phyloP scores from a whole-genome alignment of 768 basidiomycete genomes.

The Termitomyces eurrhizus region DNA sequence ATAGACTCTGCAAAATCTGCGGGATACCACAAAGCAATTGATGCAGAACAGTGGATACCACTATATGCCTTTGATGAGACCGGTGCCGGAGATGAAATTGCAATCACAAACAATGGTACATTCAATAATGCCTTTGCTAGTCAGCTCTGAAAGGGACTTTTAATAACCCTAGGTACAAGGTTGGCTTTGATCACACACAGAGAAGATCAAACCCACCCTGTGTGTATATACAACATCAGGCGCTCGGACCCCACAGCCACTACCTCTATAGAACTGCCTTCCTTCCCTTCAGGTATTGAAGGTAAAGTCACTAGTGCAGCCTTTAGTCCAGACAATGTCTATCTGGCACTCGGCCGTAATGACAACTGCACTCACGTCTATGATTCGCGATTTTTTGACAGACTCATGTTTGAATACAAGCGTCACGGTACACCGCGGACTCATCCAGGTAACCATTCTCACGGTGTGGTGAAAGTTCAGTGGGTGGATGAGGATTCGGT shows the following conservation, averaged over 20 bases:
- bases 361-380: slow-evolving; percentile 62
- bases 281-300: slow-evolving; percentile 26
- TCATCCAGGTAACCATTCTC: slow-evolving; percentile 22
- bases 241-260: slow-evolving; percentile 25
- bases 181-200: slow-evolving; percentile 24
- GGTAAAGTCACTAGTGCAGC: slow-evolving; percentile 46
- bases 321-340: slow-evolving; percentile 60
- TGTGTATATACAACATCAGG: slow-evolving; percentile 53
- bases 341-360: slow-evolving; percentile 54
- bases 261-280: slow-evolving; percentile 29
- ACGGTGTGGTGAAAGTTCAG: slow-evolving; percentile 46
- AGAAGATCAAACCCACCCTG: slow-evolving; percentile 20
- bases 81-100: slow-evolving; percentile 53
- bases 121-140: not conserved
- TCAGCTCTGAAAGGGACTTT: not conserved
- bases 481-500: slow-evolving; percentile 47
- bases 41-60: slow-evolving; percentile 25
- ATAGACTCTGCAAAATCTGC: slow-evolving; percentile 16
- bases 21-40: slow-evolving; percentile 52
- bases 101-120: slow-evolving; percentile 43
- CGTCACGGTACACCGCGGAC: slow-evolving; percentile 31
- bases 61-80: slow-evolving; percentile 36
- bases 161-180: slow-evolving; percentile 21
- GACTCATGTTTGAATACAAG: slow-evolving; percentile 42
- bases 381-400: slow-evolving; percentile 52